Base-by-base conservation (phyloP, 148 eudicot species). In the Talinum fruticosum region DNA sequence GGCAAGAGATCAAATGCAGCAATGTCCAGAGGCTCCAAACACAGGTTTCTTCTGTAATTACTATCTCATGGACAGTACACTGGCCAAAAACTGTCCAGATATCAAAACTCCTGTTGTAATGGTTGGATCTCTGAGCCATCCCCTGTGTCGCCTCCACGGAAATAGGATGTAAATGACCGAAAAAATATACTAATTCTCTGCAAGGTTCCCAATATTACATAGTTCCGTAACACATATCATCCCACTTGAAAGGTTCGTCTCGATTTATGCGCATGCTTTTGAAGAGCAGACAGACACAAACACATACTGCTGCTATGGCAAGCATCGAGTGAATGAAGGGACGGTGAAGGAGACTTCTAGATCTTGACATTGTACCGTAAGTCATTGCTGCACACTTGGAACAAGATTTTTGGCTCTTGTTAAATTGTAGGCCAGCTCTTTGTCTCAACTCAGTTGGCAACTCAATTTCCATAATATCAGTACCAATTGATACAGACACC, bases 231-330 rank as follows among this genome's bases (percentile, higher is more conserved):
- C 69, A 65, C 79, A 93, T 76, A 62, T 79, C 83, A 68, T 90
- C 97, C 98, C 98, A 93, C 62, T 66, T 79, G 78, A 87, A 87
- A 6, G 94, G 90, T 10, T 45, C 80, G 36, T 75, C 84, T 14
- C 66, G 73, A 34, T 86, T 86, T 13, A 89, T 78, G 4, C 75
- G 92, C 72, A 85, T 75, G 53, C 97, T 89, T 71, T 93, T 82
- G 53, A 86, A 84, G 79, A 92, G 74, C 30, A 94, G 68, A 79
- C 94, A 89, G 66, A 94, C 98, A 74, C 98, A 94, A 19, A 90
- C 98, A 75, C 98, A 94, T 28, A 94, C 98, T 41, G 97, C 94
- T 13, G 97, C 98, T 66, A 94, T 83, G 47, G 90, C 89, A 53
- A 92, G 94, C 88, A 94, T 88, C 15, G 98, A 92, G 65, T 90